These are phyloP conservation scores for Plectosphaerella plurivora DNA, from an alignment of 2,329 filamentous ascomycete species.

Conservation along the genomic window DNA sequence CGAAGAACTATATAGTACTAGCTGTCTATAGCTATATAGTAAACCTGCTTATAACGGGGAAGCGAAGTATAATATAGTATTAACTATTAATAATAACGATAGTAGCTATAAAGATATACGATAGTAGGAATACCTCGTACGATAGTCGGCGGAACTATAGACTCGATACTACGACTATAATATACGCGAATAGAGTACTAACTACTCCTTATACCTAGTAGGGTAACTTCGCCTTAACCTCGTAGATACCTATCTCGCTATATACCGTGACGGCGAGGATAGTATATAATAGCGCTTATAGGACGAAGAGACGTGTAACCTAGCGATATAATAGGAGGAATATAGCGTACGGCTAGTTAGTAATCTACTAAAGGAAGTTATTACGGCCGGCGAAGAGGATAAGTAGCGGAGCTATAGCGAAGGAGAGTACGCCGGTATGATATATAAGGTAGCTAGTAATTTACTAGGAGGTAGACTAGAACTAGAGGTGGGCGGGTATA, in stretches of 20 bases:
- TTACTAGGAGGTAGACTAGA: slow-evolving; percentile 11
- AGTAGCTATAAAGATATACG: slow-evolving; percentile 32
- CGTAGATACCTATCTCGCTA: slow-evolving; percentile 18
- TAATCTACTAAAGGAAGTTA: slow-evolving; percentile 34
- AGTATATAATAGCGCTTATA: slow-evolving; percentile 36
- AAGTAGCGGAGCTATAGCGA: slow-evolving; percentile 25
- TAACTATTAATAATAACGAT: slow-evolving; percentile 33
- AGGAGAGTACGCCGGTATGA: slow-evolving; percentile 28
- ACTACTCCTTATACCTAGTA: slow-evolving; percentile 38
- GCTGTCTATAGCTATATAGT: slow-evolving; percentile 34
- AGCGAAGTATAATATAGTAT: slow-evolving; percentile 28
- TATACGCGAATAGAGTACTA: slow-evolving; percentile 23
- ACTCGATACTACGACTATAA: slow-evolving; percentile 22
- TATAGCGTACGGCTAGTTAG: slow-evolving; percentile 37
- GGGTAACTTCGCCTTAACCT: slow-evolving; percentile 15
- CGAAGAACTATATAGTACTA: slow-evolving; percentile 28
- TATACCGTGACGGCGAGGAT: slow-evolving; percentile 26
- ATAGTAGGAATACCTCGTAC: slow-evolving; percentile 36
- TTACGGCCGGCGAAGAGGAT: slow-evolving; percentile 35
- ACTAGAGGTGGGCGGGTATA: slow-evolving; percentile 17
- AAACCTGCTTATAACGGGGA: slow-evolving; percentile 32
- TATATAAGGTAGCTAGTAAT: slow-evolving; percentile 23
- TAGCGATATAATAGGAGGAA: slow-evolving; percentile 40
- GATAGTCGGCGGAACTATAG: slow-evolving; percentile 24
- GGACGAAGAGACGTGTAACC: slow-evolving; percentile 31